Evolutionary conservation across 257 asterid genomes (phyloP).

Genomic region (Paraleonurus japonicus): DNA sequence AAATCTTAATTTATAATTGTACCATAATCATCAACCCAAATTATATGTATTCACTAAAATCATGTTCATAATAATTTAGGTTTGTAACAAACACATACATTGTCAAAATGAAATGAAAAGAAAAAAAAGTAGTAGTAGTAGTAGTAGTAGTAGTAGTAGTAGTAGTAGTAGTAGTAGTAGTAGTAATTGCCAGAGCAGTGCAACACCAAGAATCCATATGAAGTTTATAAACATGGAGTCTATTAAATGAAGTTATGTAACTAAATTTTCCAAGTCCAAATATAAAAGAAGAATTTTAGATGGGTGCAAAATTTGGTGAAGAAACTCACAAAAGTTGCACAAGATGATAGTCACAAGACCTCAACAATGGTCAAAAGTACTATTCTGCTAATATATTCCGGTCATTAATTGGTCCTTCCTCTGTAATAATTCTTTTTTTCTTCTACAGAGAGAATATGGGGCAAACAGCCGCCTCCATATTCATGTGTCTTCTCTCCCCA

Average conservation of each 20-base stretch:
- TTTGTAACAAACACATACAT: neutral
- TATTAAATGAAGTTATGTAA: neutral
- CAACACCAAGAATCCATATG: neutral
- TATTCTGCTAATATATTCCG: neutral
- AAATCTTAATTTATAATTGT: neutral
- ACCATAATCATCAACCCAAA: neutral
- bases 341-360: neutral
- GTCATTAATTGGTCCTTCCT: neutral
- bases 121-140: neutral
- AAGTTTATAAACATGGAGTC: neutral
- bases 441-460: neutral
- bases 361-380: neutral
- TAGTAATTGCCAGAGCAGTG: neutral
- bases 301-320: neutral
- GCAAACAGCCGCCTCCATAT: neutral
- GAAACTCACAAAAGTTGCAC: slow-evolving; percentile 8
- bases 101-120: neutral
- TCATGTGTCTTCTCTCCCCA: neutral
- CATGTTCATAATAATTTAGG: neutral
- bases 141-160: slow-evolving; percentile 4
- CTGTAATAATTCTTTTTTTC: neutral
- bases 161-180: neutral
- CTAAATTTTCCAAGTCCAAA: neutral
- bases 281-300: neutral
- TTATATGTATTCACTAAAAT: neutral